Conservation (phyloP, 2,329 filamentous ascomycete species). For the Phyllosticta citrichinensis region DNA sequence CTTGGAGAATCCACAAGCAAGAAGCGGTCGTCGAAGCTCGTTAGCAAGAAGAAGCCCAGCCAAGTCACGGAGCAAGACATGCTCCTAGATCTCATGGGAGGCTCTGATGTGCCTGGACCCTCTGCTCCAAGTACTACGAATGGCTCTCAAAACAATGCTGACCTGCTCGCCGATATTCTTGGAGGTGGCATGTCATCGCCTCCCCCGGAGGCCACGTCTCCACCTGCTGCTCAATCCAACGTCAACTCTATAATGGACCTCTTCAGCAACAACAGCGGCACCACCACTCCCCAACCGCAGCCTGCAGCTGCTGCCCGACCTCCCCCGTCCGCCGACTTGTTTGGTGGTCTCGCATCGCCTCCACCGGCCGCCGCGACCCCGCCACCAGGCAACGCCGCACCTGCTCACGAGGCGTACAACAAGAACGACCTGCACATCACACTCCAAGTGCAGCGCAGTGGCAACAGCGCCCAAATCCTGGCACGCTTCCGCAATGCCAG, state of each 20-base stretch:
- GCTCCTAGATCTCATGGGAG: constrained; percentile 85
- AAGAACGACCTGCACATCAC: constrained; percentile 76
- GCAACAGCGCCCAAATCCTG: constrained; percentile 69
- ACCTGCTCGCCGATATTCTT: constrained; percentile 85
- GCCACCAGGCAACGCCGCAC: constrained; percentile 28
- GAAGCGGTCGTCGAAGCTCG: constrained; percentile 42
- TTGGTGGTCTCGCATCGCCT: constrained; percentile 36
- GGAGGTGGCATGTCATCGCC: constrained; percentile 51
- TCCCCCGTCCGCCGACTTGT: constrained; percentile 30
- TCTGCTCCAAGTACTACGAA: constrained; percentile 46
- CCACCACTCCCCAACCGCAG: constrained; percentile 26
- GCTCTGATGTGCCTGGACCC: constrained; percentile 52
- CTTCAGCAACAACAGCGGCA: constrained; percentile 48
- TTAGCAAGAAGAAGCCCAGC: constrained; percentile 61
- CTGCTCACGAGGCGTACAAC: constrained; percentile 65
- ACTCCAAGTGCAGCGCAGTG: constrained; percentile 74
- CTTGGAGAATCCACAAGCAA: constrained; percentile 62
- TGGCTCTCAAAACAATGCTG: constrained; percentile 63
- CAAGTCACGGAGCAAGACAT: constrained; percentile 88
- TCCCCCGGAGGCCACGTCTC: constrained; percentile 30
- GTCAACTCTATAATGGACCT: constrained; percentile 76
- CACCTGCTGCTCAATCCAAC: constrained; percentile 27
- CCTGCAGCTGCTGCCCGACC: constrained; percentile 30
- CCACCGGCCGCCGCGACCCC: constrained; percentile 37
- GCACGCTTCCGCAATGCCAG: constrained; percentile 76